A percentile compares a stretch with the other conserved stretches of the same genome.
phyloP scores from a whole-genome alignment of 768 basidiomycete species.

The Cantharellus anzutake region DNA sequence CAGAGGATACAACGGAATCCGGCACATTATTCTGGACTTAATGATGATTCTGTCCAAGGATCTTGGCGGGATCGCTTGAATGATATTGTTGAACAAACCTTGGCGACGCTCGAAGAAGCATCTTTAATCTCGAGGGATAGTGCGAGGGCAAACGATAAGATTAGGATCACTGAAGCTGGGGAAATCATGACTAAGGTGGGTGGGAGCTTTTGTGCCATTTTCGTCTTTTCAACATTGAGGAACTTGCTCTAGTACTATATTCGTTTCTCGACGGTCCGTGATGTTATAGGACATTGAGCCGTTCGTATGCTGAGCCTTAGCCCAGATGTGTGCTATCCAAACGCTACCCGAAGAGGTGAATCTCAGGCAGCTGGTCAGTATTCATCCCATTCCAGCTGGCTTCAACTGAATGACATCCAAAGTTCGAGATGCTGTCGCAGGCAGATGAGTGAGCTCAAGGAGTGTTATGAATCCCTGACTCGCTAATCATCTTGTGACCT shows the following conservation, averaged over 20 bases:
- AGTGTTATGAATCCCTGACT: background rate
- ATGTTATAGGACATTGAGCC: background rate
- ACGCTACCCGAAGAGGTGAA: constrained; percentile 26
- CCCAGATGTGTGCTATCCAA: background rate
- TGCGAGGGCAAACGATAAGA: constrained; percentile 20
- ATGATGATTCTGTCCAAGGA: constrained; percentile 11
- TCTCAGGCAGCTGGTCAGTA: constrained; percentile 46
- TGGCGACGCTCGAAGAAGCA: constrained; percentile 38
- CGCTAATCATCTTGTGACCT: constrained; percentile 1
- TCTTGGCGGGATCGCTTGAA: constrained; percentile 57
- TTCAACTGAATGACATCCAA: too few species aligned
- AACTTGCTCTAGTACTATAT: background rate
- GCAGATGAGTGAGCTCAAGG: constrained; percentile 41
- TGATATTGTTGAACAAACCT: constrained; percentile 49
- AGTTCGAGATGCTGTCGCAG: constrained; percentile 32
- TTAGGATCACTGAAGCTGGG: constrained; percentile 54
- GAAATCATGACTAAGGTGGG: constrained; percentile 75
- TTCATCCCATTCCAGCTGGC: constrained; percentile 20
- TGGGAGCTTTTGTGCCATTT: background rate
- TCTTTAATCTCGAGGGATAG: constrained; percentile 32
- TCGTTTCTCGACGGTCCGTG: background rate
- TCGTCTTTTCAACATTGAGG: background rate
- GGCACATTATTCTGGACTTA: constrained; percentile 41
- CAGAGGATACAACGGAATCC: constrained; percentile 78
- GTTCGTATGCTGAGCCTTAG: background rate